A percentile compares a stretch with the other conserved stretches of the same genome.
phyloP scores from a whole-genome alignment of 2,329 filamentous ascomycete species.

The Colletotrichum sidae region DNA sequence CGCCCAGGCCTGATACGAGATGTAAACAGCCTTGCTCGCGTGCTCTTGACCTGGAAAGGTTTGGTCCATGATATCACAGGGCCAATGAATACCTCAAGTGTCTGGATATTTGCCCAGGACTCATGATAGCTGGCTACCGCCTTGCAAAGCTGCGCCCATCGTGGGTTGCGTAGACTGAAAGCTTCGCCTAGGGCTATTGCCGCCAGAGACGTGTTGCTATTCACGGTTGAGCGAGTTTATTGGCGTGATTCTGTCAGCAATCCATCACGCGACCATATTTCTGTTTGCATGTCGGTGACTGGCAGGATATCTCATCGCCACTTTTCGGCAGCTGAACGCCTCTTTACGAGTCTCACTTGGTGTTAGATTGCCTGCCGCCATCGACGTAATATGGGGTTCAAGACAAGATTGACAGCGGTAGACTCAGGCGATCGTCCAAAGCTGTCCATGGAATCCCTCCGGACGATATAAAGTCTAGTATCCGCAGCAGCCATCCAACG shows the following conservation, averaged over 20 bases:
- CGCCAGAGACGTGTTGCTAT: constrained; percentile 7
- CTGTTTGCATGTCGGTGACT: constrained; percentile 8
- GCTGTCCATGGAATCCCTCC: not conserved
- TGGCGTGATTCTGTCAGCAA: not conserved
- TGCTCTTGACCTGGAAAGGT: constrained; percentile 11
- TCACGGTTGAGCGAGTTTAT: not conserved
- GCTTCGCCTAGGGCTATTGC: not conserved
- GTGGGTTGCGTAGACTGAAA: constrained; percentile 1
- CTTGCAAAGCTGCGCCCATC: constrained; percentile 17
- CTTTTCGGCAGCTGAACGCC: constrained; percentile 20
- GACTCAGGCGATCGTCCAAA: not conserved
- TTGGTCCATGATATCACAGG: not conserved
- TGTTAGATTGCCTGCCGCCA: not conserved
- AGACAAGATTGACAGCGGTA: not conserved
- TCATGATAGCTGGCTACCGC: not conserved
- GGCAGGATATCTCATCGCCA: constrained; percentile 19
- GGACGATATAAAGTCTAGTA: constrained; percentile 7
- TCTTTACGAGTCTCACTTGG: constrained; percentile 1
- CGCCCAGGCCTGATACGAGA: constrained; percentile 19
- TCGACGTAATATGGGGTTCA: not conserved
- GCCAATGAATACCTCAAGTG: constrained; percentile 4
- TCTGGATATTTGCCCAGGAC: too few species aligned
- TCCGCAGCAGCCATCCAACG: not conserved
- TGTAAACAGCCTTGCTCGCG: constrained; percentile 19
- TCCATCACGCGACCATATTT: constrained; percentile 17